Evolutionary conservation across 345 rosid species (phyloP).

Genomic region (Populus deltoides): DNA sequence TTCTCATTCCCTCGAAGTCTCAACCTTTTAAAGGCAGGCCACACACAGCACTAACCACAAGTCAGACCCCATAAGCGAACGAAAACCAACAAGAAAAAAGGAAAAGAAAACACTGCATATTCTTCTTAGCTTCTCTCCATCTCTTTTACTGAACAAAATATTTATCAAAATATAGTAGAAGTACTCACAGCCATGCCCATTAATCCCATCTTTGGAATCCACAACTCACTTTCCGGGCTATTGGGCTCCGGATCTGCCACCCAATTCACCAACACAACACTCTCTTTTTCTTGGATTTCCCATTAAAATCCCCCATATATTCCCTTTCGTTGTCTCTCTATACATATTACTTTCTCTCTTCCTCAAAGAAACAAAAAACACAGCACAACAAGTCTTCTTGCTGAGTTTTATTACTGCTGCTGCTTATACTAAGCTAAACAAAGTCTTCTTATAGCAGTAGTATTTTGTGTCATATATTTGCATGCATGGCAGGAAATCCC

Average conservation of each 20-base stretch:
- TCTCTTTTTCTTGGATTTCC: constrained; percentile 21
- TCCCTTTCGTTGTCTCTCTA: not conserved
- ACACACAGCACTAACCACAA: constrained; percentile 10
- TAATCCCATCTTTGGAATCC: constrained; percentile 32
- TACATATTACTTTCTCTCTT: not conserved
- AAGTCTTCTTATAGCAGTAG: not conserved
- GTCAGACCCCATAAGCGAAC: constrained; percentile 1
- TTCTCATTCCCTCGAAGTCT: constrained; percentile 2
- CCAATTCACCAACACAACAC: constrained; percentile 48
- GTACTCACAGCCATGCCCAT: not conserved
- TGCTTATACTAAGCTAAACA: not conserved
- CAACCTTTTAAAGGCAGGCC: not conserved
- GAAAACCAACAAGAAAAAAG: not conserved
- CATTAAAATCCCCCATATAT: not conserved
- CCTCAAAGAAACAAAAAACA: not conserved
- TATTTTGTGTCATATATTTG: not conserved
- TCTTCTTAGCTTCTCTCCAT: not conserved
- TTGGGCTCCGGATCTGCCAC: constrained; percentile 66
- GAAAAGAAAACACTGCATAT: not conserved
- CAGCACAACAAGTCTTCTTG: not conserved
- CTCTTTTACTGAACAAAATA: not conserved
- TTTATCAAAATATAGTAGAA: constrained; percentile 3
- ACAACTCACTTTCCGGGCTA: constrained; percentile 42
- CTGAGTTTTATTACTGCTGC: not conserved
- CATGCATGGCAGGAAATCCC: constrained; percentile 57